Evolutionary conservation across 164 flowering plant species (phyloP), one percentile per base, ranked within the genome.

Genomic region (Euptelea pleiosperma): DNA sequence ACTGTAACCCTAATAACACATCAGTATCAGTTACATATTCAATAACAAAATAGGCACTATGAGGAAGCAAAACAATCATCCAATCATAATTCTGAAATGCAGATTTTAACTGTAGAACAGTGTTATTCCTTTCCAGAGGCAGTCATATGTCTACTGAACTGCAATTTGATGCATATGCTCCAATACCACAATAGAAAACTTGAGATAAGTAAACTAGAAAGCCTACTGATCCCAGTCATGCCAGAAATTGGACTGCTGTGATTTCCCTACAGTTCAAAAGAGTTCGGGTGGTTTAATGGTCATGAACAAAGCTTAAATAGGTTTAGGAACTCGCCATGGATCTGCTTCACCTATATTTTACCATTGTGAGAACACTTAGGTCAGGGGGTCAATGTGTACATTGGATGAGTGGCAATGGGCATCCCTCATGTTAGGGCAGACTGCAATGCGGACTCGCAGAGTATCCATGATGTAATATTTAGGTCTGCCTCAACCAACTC

Each of bases 1-100:
- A 93, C 7, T 58, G 67, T 37, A 76, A 54, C 49, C 92, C 99
- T 91, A 64, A 35, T 14, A 64, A 44, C 6, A 50, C 21, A 65
- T 12, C 33, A 24, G 22, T 8, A 44, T 29, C 21, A 52, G 49
- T 26, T 45, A 55, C 5, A 45, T 25, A 44, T 31, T 41, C 16
- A 43, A 57, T 31, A 66, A 62, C 30, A 29, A 21, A 35, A 34
- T 11, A 55, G 4, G 41, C 44, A 50, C 1, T 21, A 58, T 47
- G 12, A 63, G 57, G 25, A 51, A 24, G 15, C 1, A 47, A 47
- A 31, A 19, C 6, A 11, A 43, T 16, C 3, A 19, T 11, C 6
- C 24, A 3, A 47, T n/a, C 47, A 25, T 15, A 15, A 16, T 15
- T 55, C 26, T 22, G 22, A 53, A n/a, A 31, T 24, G n/a, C 1